Evolutionary conservation across 2,329 filamentous ascomycete genomes (phyloP).

Genomic region (Diplodia corticola): DNA sequence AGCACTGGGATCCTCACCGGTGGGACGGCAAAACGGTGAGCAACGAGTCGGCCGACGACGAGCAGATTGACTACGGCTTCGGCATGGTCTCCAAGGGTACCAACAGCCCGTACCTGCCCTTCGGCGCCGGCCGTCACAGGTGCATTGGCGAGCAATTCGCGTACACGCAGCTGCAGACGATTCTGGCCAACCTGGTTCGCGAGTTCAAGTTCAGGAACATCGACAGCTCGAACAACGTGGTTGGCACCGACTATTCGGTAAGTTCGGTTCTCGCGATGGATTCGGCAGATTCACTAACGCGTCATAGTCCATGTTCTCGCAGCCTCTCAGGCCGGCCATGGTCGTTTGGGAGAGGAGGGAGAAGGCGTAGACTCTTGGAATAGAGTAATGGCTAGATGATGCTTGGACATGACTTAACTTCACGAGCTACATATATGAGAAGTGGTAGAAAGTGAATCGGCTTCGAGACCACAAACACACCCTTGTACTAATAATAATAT

Average conservation of each 20-base stretch:
- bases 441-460: constrained; percentile 3
- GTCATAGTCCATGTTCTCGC: constrained; percentile 42
- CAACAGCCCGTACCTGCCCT: constrained; percentile 86
- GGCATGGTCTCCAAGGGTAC: constrained; percentile 90
- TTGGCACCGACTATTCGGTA: constrained; percentile 66
- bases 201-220: constrained; percentile 77
- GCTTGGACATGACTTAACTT: constrained; percentile 13
- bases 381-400: not conserved
- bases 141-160: constrained; percentile 98
- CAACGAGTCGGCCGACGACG: constrained; percentile 52
- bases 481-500: constrained; percentile 1
- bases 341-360: constrained; percentile 74
- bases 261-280: constrained; percentile 35
- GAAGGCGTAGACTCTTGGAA: constrained; percentile 15
- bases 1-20: constrained; percentile 85
- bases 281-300: constrained; percentile 22
- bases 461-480: constrained; percentile 10
- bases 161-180: constrained; percentile 86
- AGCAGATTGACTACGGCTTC: constrained; percentile 90
- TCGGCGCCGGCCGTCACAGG: constrained; percentile 87
- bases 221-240: constrained; percentile 67
- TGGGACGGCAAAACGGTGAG: constrained; percentile 70
- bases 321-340: constrained; percentile 49
- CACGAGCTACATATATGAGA: constrained; percentile 11
- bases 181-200: constrained; percentile 73